phyloP scores from a whole-genome alignment of 2,329 filamentous ascomycete genomes.

The Blastomyces emzantsi region DNA sequence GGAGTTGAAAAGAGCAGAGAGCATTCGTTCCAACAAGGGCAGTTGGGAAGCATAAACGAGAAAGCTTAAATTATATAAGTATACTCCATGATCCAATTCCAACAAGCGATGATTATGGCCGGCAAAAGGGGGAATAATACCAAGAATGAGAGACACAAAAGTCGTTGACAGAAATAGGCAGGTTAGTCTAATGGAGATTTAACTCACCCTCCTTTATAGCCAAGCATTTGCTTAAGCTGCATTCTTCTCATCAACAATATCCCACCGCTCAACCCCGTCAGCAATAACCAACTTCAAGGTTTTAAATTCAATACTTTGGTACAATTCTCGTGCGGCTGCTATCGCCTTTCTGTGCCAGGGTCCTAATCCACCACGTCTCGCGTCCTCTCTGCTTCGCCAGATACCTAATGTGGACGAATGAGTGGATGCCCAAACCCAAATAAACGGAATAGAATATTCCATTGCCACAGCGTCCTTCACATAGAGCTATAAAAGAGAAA shows the following conservation, averaged over 20 bases:
- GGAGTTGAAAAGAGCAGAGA: not conserved
- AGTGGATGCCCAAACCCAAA: not conserved
- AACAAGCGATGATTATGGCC: not conserved
- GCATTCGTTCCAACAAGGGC: not conserved
- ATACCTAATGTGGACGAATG: constrained; percentile 50
- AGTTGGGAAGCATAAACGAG: not conserved
- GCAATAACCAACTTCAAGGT: constrained; percentile 55
- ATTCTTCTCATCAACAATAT: constrained; percentile 50
- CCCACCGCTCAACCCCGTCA: constrained; percentile 57
- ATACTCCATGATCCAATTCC: not conserved
- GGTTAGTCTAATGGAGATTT: not conserved
- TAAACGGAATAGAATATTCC: not conserved
- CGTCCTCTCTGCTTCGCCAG: constrained; percentile 51
- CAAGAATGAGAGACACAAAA: not conserved
- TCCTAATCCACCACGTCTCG: constrained; percentile 51
- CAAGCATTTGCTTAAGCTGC: not conserved
- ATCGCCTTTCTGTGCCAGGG: constrained; percentile 50
- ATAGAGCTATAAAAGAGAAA: not conserved
- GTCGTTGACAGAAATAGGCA: not conserved
- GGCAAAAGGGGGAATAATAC: not conserved
- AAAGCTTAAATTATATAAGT: not conserved
- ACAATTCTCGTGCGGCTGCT: constrained; percentile 40
- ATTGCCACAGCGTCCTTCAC: not conserved
- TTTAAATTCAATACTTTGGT: constrained; percentile 59
- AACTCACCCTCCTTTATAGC: not conserved